Base-by-base conservation (phyloP, 345 rosid genomes). In the Excoecaria agallocha region DNA sequence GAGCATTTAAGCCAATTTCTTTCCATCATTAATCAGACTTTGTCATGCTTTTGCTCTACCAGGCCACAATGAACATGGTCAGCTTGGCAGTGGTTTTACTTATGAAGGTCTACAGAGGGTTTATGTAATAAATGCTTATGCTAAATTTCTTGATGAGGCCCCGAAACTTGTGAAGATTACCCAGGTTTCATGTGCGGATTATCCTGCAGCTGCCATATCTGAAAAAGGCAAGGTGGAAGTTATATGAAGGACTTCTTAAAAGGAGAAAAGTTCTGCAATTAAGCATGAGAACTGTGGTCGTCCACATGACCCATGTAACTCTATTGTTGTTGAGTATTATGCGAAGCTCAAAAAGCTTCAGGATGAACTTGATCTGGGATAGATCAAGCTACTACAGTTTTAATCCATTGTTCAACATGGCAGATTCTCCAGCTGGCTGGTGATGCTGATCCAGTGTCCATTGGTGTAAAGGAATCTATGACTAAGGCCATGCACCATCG, bases 211-310 rank as follows among this genome's bases (percentile, higher is more conserved):
- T n/a, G 98, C 93, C 76, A 82, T 95, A 77, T 91, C 97, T 71
- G 96, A 91, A 68, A 85, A 70, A 54, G 92, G 97, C 80, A 97
- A 95, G 94, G 97, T 95, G 98, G 91, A 93, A 95, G 98, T 91
- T 88, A 77, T 82, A 81, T 80, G 38, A 80, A 78, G 71, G 75
- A 84, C 81, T 80, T 77, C 60, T 80, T 81, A 69, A 50, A 72
- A 78, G 85, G 83, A 82, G 82, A 87, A 81, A 79, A 77, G 71
- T 84, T 78, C 81, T 86, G 49, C 76, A 46, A 73, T 80, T 84
- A 74, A 80, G 79, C 74, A 85, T 87, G 85, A 81, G 69, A 79
- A 79, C 60, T 83, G 74, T 82, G 84, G 80, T 84, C 78, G 73
- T 86, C 86, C 61, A 41, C 84, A 80, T 84, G 83, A 83, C 84